A percentile compares a stretch with the other conserved stretches of the same genome.
Evolutionary conservation across 1,284 basidiomycete species (phyloP).

Genomic region (Boletus calvinii): DNA sequence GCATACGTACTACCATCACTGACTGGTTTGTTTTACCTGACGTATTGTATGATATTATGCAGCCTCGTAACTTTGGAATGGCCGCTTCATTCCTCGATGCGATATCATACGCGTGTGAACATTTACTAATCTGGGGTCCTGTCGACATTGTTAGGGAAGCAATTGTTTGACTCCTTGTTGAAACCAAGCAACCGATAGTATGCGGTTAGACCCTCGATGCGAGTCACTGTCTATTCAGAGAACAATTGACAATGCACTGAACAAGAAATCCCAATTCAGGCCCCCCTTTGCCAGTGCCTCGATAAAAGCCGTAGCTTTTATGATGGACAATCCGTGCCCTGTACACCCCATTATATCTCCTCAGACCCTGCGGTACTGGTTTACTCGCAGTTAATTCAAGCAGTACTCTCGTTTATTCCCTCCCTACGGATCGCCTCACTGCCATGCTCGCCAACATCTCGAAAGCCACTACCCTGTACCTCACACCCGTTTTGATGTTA

Average conservation of each 20-base stretch:
- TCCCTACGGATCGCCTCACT: slow-evolving; percentile 1
- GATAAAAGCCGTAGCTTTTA: slow-evolving; percentile 18
- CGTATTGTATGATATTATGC: slow-evolving; percentile 29
- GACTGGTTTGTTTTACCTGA: slow-evolving; percentile 30
- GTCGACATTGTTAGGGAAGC: neutral
- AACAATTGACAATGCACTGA: slow-evolving; percentile 21
- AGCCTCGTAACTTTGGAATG: neutral
- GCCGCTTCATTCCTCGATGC: neutral
- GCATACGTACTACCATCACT: slow-evolving; percentile 38
- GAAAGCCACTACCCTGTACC: slow-evolving; percentile 66
- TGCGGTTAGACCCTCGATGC: too few species aligned
- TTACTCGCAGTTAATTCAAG: slow-evolving; percentile 19
- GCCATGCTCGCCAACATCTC: slow-evolving; percentile 60
- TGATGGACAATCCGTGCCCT: slow-evolving; percentile 4
- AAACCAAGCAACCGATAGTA: neutral
- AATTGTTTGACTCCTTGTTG: slow-evolving; percentile 1
- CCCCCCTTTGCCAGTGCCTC: neutral
- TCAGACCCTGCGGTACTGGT: slow-evolving; percentile 24
- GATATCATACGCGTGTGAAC: neutral
- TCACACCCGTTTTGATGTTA: slow-evolving; percentile 64
- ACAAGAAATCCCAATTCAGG: slow-evolving; percentile 18
- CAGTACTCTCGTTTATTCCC: slow-evolving; percentile 14
- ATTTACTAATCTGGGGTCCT: too few species aligned
- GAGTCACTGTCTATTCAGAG: slow-evolving; percentile 2
- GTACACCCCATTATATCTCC: neutral